A percentile compares a stretch with the other conserved stretches of the same genome.
phyloP scores from a whole-genome alignment of 1,139 yeast species.

The Pichia sp. region DNA sequence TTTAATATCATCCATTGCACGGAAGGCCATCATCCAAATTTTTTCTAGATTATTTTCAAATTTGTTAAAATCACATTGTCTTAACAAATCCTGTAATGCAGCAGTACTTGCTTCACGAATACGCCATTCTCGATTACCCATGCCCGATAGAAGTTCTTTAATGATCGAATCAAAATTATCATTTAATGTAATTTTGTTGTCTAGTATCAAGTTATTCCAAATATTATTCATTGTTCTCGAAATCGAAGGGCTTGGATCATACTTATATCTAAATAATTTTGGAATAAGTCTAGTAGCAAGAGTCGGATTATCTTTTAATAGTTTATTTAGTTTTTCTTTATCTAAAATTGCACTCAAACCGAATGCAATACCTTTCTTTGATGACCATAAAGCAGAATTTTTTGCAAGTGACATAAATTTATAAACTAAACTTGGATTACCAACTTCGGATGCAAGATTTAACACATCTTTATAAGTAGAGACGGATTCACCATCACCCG shows the following conservation, averaged over 20 bases:
- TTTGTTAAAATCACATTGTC: slow-evolving; percentile 47
- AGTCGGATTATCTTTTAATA: slow-evolving; percentile 48
- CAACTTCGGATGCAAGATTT: slow-evolving; percentile 85
- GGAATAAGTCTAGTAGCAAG: slow-evolving; percentile 66
- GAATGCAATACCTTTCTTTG: slow-evolving; percentile 90
- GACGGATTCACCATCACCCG: slow-evolving; percentile 72
- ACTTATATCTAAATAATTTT: slow-evolving; percentile 73
- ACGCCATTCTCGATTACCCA: slow-evolving; percentile 89
- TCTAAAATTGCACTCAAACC: slow-evolving; percentile 84
- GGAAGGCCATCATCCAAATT: slow-evolving; percentile 84
- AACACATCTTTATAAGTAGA: slow-evolving; percentile 85
- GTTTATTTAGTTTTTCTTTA: slow-evolving; percentile 63
- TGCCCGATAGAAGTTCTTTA: slow-evolving; percentile 57
- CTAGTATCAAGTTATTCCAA: slow-evolving; percentile 66
- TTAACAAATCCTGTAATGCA: slow-evolving; percentile 68
- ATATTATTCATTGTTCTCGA: slow-evolving; percentile 81
- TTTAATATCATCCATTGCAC: slow-evolving; percentile 90
- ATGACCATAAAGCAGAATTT: slow-evolving; percentile 84
- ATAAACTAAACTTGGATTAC: slow-evolving; percentile 90
- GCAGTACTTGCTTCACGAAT: slow-evolving; percentile 83
- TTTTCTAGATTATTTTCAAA: slow-evolving; percentile 54
- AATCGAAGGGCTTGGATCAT: slow-evolving; percentile 76
- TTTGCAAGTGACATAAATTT: slow-evolving; percentile 92
- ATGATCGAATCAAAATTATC: slow-evolving; percentile 54
- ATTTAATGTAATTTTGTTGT: slow-evolving; percentile 50